A percentile compares a stretch with the other conserved stretches of the same genome.
Evolutionary conservation across 2,329 filamentous ascomycete genomes (phyloP).

Genomic region (Blumeriella jaapii): DNA sequence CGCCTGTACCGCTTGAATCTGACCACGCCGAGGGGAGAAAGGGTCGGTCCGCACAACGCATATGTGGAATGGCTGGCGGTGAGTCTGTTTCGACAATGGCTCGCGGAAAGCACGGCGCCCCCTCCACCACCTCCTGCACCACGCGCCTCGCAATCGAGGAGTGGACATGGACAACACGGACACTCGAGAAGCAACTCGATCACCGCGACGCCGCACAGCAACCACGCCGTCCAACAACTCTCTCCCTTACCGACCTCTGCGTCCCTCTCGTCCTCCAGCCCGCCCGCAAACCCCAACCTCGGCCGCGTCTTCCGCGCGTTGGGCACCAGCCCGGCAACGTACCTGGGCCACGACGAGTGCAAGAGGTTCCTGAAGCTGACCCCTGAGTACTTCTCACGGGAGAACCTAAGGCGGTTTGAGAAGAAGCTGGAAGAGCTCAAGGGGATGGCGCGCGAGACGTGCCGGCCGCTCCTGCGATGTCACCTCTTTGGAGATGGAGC

Average conservation of each 20-base stretch:
- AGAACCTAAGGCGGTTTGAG: slow-evolving; percentile 80
- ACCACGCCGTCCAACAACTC: slow-evolving; percentile 15
- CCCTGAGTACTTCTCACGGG: slow-evolving; percentile 71
- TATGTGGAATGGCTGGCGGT: slow-evolving; percentile 88
- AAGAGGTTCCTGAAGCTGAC: slow-evolving; percentile 81
- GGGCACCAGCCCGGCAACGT: slow-evolving; percentile 49
- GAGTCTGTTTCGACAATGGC: slow-evolving; percentile 81
- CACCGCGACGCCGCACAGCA: slow-evolving; percentile 11
- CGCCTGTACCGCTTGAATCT: slow-evolving; percentile 73
- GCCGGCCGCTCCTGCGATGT: slow-evolving; percentile 77
- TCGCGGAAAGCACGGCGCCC: slow-evolving; percentile 79
- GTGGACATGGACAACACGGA: slow-evolving; percentile 12
- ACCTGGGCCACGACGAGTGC: slow-evolving; percentile 75
- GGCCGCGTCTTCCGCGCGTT: slow-evolving; percentile 71
- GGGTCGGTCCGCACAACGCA: slow-evolving; percentile 65
- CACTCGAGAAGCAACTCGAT: slow-evolving; percentile 15
- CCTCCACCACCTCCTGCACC: slow-evolving; percentile 38
- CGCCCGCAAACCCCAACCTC: slow-evolving; percentile 36
- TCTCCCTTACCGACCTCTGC: slow-evolving; percentile 6
- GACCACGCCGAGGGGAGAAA: slow-evolving; percentile 64
- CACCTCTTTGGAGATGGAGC: slow-evolving; percentile 64
- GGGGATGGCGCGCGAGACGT: slow-evolving; percentile 66
- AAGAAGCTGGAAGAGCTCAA: slow-evolving; percentile 83
- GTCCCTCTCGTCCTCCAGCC: slow-evolving; percentile 26
- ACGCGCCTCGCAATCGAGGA: slow-evolving; percentile 26